Base-by-base conservation (phyloP, 345 rosid species). In the Sisymbrium irio region DNA sequence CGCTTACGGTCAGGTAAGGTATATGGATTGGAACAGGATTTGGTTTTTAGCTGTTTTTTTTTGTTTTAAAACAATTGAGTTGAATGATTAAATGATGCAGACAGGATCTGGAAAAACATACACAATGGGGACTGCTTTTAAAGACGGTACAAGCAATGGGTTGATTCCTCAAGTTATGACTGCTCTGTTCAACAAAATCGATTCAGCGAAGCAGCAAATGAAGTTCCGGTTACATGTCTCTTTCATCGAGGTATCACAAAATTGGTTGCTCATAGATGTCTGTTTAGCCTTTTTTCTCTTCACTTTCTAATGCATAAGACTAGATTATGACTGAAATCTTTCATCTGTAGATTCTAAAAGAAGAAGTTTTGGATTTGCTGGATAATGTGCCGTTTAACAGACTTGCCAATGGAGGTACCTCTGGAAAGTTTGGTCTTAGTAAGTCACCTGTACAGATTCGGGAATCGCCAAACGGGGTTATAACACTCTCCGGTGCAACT, bases 1-100 rank as follows among this genome's bases (percentile, higher is more conserved):
- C 65, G 97, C 97, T 74, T 90, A 90, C 73, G 97, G 94, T 51
- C 97, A 90, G 97, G 97, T n/a, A n/a, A n/a, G n/a, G n/a, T n/a
- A n/a, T n/a, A n/a, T n/a, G n/a, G n/a, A n/a, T n/a, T n/a, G n/a
- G 39, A 55, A 9, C 59, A 14, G 28, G 42, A 37, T 28, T 41
- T 63, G 65, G 19, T 45, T 42, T 42, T 53, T 49, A 17, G 49
- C 67, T 67, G 25, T 22, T 22, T 22, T 22, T 22, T 22, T 22
- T n/a, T n/a, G n/a, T n/a, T n/a, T n/a, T n/a, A 22, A 22, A 22
- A 22, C 1, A 22, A 22, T 1, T 22, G 25, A 22, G 25, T 22
- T 68, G 17, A 30, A 36, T 22, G 18, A 40, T 22, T 78, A 25
- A 40, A 22, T 79, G 57, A 17, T 82, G 84, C 88, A 90, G 97